Evolutionary conservation across 495 filamentous ascomycete species (phyloP), one percentile per base, ranked within the genome.

Genomic region (Letharia columbiana): DNA sequence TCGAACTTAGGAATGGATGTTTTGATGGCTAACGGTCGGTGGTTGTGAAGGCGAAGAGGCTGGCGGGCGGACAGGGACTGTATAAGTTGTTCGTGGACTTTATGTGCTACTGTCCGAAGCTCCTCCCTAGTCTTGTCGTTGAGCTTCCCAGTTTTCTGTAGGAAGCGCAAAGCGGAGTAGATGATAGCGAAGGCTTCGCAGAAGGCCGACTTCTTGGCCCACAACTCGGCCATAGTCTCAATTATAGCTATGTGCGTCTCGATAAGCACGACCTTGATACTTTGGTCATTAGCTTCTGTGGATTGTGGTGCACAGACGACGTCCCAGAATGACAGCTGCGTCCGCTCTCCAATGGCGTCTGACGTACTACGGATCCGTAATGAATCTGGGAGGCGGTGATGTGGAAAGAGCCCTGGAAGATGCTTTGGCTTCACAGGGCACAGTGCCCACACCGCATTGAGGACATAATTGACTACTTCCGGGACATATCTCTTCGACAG

Each of bases 1-100:
- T 99, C 95, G 80, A 98, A 99, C 78, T 96, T 97, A 70, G 94
- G 94, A 35, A 96, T 87, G 57, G 87, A 86, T 12, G 86, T 85
- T 71, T 91, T 91, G 77, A 99, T 96, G 18, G 95, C 86, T 7
- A 95, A 83, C 0, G 91, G 92, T 0, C 83, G 83, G 81, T 98
- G 95, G 78, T 93, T 83, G 78, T 99, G 94, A 15, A 98, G 84
- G 67, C 89, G 82, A 39, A 98, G 84, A 0, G 92, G 91, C 18
- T 89, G 86, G 63, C 91, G 91, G 57, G 78, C 68, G 50, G 83
- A 77, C 37, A 74, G 81, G 11, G 91, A 81, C 52, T 86, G 75
- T 3, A 76, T 61, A 52, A 95, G 81, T 35, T 76, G 72, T 12
- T 73, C 61, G 72, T 72, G 71, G 67, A 77, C 66, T 69, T 70